These are phyloP conservation scores for Bipolaris bicolor DNA, from an alignment of 2,329 filamentous ascomycete species.

Conservation along the genomic window DNA sequence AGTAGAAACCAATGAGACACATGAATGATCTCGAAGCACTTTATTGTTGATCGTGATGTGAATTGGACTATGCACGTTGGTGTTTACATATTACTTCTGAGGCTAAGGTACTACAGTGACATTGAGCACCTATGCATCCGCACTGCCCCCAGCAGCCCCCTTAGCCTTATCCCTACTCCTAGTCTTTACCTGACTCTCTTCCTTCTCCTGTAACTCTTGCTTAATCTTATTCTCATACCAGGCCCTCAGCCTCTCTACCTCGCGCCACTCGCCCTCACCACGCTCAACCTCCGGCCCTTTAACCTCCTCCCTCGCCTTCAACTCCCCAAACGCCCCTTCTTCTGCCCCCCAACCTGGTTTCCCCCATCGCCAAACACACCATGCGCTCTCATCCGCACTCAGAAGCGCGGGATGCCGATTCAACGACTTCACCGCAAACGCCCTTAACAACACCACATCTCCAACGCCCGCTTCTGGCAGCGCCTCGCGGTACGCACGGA, in stretches of 20 bases:
- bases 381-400: constrained; percentile 53
- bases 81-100: too few relatives aligned
- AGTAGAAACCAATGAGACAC: constrained; percentile 32
- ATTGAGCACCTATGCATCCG: background rate
- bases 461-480: constrained; percentile 51
- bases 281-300: constrained; percentile 56
- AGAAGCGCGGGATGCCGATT: constrained; percentile 46
- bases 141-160: background rate
- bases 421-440: constrained; percentile 51
- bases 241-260: constrained; percentile 48
- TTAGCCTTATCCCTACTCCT: constrained; percentile 22
- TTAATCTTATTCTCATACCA: constrained; percentile 47
- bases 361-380: constrained; percentile 56
- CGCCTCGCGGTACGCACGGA: constrained; percentile 51
- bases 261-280: constrained; percentile 53
- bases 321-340: constrained; percentile 36
- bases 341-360: constrained; percentile 38
- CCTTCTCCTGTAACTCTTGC: constrained; percentile 24
- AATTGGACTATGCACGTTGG: background rate
- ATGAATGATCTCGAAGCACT: constrained; percentile 28
- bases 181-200: constrained; percentile 18
- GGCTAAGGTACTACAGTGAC: background rate
- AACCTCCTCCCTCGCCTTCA: constrained; percentile 50
- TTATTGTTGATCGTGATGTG: constrained; percentile 6
- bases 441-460: constrained; percentile 54